Conservation (phyloP, 2,329 filamentous ascomycete species). For the Alternaria arborescens region DNA sequence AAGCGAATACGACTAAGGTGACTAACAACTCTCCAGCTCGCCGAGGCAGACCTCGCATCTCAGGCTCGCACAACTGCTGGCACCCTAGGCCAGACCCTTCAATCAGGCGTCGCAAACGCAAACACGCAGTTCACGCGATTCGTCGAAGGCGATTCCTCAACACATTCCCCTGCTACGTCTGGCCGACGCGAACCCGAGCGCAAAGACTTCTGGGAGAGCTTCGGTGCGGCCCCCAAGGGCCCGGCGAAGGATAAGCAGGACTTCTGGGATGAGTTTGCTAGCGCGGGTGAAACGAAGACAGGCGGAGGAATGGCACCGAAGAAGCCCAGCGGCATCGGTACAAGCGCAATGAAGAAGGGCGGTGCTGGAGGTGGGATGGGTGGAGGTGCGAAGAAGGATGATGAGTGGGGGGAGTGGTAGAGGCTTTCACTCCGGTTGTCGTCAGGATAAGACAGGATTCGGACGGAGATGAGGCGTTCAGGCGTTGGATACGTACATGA, state of each 20-base stretch:
- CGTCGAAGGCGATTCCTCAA: slow-evolving; percentile 72
- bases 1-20: neutral
- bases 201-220: slow-evolving; percentile 67
- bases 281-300: slow-evolving; percentile 36
- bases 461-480: slow-evolving; percentile 4
- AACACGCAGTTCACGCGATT: slow-evolving; percentile 85
- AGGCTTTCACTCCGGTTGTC: neutral
- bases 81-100: slow-evolving; percentile 68
- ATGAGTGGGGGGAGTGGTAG: slow-evolving; percentile 66
- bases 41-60: slow-evolving; percentile 67
- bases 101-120: slow-evolving; percentile 73
- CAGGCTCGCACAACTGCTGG: slow-evolving; percentile 68
- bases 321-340: slow-evolving; percentile 65
- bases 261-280: slow-evolving; percentile 60
- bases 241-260: slow-evolving; percentile 61
- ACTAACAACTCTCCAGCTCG: slow-evolving; percentile 64
- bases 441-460: neutral
- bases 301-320: slow-evolving; percentile 41
- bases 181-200: slow-evolving; percentile 64
- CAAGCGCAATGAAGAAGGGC: slow-evolving; percentile 68
- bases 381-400: slow-evolving; percentile 60
- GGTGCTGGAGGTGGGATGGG: slow-evolving; percentile 28
- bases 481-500: slow-evolving; percentile 7
- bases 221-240: slow-evolving; percentile 70
- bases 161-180: slow-evolving; percentile 23